Percentiles rank a stretch among this genome's conserved stretches.
Conservation (phyloP, 805 yeast genomes). For the Metschnikowia chrysomelidarum region DNA sequence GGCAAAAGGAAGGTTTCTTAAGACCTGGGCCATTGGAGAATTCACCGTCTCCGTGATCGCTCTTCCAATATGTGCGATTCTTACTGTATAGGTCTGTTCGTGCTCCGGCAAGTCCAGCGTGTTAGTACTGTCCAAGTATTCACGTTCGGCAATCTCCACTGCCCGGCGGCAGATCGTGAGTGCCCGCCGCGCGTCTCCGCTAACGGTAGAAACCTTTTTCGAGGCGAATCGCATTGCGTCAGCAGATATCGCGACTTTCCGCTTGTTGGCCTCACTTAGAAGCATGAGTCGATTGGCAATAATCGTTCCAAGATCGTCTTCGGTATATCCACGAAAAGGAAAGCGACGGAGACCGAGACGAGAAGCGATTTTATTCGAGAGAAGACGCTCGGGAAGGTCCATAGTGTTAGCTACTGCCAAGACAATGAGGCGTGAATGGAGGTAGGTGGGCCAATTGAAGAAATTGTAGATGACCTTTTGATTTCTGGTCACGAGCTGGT, state of each 20-base stretch:
- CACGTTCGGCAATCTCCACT: constrained; percentile 78
- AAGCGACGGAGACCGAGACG: constrained; percentile 86
- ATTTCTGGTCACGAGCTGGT: constrained; percentile 79
- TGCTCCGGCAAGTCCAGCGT: constrained; percentile 23
- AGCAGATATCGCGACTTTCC: constrained; percentile 47
- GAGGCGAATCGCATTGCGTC: constrained; percentile 92
- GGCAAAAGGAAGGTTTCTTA: constrained; percentile 60
- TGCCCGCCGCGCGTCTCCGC: constrained; percentile 97
- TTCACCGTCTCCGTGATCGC: constrained; percentile 79
- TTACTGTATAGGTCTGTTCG: constrained; percentile 51
- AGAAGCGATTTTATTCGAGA: constrained; percentile 87
- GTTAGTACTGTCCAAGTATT: constrained; percentile 37
- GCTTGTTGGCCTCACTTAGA: constrained; percentile 32
- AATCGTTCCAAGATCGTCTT: constrained; percentile 71
- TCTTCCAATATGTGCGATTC: constrained; percentile 68
- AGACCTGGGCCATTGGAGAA: constrained; percentile 64
- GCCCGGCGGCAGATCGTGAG: constrained; percentile 85
- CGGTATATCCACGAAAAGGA: constrained; percentile 86
- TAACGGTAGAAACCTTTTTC: constrained; percentile 90
- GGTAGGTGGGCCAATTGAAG: constrained; percentile 94
- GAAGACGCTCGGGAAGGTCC: constrained; percentile 90
- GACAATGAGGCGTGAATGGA: constrained; percentile 75
- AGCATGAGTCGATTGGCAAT: constrained; percentile 65
- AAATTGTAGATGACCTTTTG: constrained; percentile 92
- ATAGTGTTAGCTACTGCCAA: constrained; percentile 95